Evolutionary conservation across 2,329 filamentous ascomycete species (phyloP).

Genomic region (Xylariaceae sp.): DNA sequence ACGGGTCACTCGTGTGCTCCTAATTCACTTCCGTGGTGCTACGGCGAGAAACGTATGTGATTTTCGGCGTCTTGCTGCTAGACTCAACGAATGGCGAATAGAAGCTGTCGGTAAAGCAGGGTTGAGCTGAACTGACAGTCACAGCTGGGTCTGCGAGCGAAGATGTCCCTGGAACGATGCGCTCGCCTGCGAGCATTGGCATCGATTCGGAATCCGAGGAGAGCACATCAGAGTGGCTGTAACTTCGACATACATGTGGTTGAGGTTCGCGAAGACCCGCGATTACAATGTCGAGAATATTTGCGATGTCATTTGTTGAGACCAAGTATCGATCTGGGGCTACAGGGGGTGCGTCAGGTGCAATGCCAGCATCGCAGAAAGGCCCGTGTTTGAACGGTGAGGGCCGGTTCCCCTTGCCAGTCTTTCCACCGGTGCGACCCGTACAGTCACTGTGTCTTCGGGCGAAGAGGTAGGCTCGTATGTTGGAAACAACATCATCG

Average conservation of each 20-base stretch:
- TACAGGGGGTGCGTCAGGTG: background rate
- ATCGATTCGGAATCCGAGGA: conserved; percentile 15
- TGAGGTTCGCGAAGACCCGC: conserved; percentile 20
- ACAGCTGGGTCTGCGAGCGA: conserved; percentile 27
- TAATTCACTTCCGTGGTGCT: background rate
- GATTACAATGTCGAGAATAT: conserved; percentile 30
- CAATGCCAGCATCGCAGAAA: background rate
- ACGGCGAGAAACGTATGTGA: conserved; percentile 18
- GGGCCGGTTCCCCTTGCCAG: conserved; percentile 9
- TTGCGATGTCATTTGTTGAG: conserved; percentile 24
- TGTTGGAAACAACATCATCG: conserved; percentile 23
- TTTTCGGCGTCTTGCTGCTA: conserved; percentile 8
- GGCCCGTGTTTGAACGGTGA: background rate
- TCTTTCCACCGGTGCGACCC: background rate
- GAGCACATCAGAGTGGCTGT: conserved; percentile 22
- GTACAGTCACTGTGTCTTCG: conserved; percentile 16
- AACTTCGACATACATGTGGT: conserved; percentile 7
- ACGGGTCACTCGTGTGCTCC: too few species aligned
- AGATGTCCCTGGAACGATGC: conserved; percentile 22
- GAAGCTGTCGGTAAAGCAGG: conserved; percentile 22
- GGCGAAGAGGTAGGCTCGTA: conserved; percentile 24
- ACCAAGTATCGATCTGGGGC: conserved; percentile 23
- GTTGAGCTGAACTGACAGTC: conserved; percentile 26
- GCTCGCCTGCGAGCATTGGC: conserved; percentile 15
- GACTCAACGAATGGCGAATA: conserved; percentile 1